A percentile compares a stretch with the other conserved stretches of the same genome.
These are phyloP conservation scores for Leccinum incarnatum DNA, from an alignment of 768 basidiomycete species.

Conservation along the genomic window DNA sequence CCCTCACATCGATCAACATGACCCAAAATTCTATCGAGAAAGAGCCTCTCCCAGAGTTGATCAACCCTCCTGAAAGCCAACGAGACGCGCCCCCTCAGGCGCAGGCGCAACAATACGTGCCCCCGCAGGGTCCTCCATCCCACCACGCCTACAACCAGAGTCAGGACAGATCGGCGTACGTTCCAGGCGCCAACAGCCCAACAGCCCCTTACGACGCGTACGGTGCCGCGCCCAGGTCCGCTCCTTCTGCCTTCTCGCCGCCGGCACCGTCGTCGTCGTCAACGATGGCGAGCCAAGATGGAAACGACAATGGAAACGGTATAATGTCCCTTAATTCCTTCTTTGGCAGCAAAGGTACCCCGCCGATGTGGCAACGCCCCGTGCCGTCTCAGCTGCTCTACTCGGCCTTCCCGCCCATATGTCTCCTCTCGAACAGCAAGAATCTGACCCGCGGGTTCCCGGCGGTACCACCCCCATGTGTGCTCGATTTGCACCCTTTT, in stretches of 20 bases:
- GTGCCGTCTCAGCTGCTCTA: constrained; percentile 13
- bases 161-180: background rate
- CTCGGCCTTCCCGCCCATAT: constrained; percentile 29
- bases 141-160: constrained; percentile 4
- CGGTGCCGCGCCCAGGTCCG: background rate
- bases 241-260: background rate
- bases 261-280: too few relatives aligned
- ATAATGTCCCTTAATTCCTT: constrained; percentile 24
- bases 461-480: too few relatives aligned
- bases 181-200: background rate
- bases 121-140: constrained; percentile 10
- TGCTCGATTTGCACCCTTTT: constrained; percentile 43
- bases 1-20: constrained; percentile 12
- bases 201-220: too few relatives aligned
- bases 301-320: background rate
- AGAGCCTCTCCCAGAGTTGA: too few relatives aligned
- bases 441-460: constrained; percentile 22
- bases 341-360: constrained; percentile 28
- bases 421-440: constrained; percentile 26
- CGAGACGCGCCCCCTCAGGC: constrained; percentile 8
- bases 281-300: too few relatives aligned
- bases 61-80: constrained; percentile 10
- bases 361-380: constrained; percentile 27
- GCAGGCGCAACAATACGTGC: background rate
- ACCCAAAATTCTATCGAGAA: background rate